phyloP scores from a whole-genome alignment of 2,329 filamentous ascomycete genomes.

The Calonectria pauciramosa region DNA sequence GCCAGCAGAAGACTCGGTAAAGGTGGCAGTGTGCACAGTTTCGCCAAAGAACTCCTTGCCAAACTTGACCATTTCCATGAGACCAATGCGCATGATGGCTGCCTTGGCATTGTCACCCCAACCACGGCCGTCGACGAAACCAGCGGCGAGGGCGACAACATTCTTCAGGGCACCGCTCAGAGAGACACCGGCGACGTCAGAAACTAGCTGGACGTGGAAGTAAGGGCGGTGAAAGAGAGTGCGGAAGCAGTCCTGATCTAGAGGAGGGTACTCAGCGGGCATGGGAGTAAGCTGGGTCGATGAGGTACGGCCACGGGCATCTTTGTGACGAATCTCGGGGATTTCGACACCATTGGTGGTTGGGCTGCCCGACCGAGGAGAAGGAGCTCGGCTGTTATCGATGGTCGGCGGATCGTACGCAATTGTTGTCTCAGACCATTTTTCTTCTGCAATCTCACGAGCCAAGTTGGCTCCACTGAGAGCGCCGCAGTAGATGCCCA shows the following conservation, averaged over 20 bases:
- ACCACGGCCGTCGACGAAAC: conserved; percentile 93
- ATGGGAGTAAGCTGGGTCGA: conserved; percentile 81
- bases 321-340: conserved; percentile 74
- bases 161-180: conserved; percentile 97
- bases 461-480: conserved; percentile 97
- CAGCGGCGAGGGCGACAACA: conserved; percentile 92
- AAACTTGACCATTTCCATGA: conserved; percentile 97
- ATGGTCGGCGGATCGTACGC: conserved; percentile 94
- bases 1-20: conserved; percentile 96
- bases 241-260: conserved; percentile 87
- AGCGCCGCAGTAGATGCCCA: conserved; percentile 97
- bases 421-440: conserved; percentile 97
- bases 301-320: conserved; percentile 75
- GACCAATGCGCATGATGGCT: conserved; percentile 96
- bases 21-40: conserved; percentile 84
- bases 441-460: conserved; percentile 92
- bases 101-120: conserved; percentile 99
- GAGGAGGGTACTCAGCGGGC: conserved; percentile 84
- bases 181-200: conserved; percentile 96
- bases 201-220: conserved; percentile 95
- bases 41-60: conserved; percentile 93
- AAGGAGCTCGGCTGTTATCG: conserved; percentile 81
- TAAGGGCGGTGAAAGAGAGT: conserved; percentile 95
- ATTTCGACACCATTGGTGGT: conserved; percentile 66
- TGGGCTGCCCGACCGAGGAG: conserved; percentile 62